Evolutionary conservation across 106 monocot genomes (phyloP), one percentile per base, ranked within the genome.

Genomic region (Dendrobium chrysotoxum): DNA sequence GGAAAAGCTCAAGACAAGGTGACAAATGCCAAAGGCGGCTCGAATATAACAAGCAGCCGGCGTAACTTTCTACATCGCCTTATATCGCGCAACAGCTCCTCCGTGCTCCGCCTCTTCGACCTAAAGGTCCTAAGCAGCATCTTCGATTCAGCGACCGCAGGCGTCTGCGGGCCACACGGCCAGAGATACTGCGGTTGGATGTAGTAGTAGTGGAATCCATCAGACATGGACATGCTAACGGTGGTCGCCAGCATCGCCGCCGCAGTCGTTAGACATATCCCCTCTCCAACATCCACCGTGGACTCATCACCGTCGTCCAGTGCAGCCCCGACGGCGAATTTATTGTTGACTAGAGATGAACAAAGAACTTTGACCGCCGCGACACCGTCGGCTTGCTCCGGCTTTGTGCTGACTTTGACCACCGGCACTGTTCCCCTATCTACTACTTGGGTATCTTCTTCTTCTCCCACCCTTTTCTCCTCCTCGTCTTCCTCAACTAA

Each of bases 401-500:
- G 93, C 68, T 93, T 91, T 39, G 84, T 87, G 86, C 92, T 90
- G 44, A 97, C 92, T 68, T 94, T 97, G 28, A 97, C 92, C 77
- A 89, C 94, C 20, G 92, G 89, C 28, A 94, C 81, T 6, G 92
- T 89, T 12, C 93, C 90, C 75, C 89, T 88, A 46, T 93, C 96
- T 11, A 90, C 85, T 11, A 92, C 90, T 58, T 96, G 89, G 64
- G 90, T 93, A 81, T 96, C 88, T 7, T 72, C 73, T 28, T 45
- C 78, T 11, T 46, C 81, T 4, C 57, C 77, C 20, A 85, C 84
- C 3, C 20, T 66, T 75, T 10, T 31, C 70, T 30, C 11, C 25
- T 83, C 76, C 12, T 45, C 38, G 21, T 0, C 39, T 47, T 17
- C 9, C 28, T 20, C 7, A 68, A 20, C 40, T 81, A 64, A 50